A percentile compares a stretch with the other conserved stretches of the same genome.
phyloP scores from a whole-genome alignment of 805 yeast genomes.

The Saccharomycopsis sp. region DNA sequence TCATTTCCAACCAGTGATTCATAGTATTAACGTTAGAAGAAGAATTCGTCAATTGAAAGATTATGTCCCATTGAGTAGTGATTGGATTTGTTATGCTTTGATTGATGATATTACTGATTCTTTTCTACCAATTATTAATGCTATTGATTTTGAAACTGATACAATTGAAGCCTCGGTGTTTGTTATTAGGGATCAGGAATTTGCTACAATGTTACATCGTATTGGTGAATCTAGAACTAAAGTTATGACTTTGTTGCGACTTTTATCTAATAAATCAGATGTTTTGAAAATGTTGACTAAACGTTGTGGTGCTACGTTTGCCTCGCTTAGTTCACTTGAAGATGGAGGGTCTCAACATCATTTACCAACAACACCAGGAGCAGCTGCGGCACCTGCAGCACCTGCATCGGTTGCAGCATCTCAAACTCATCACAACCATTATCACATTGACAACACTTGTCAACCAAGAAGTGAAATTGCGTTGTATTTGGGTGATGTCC shows the following conservation, averaged over 20 bases:
- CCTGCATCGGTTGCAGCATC: background rate
- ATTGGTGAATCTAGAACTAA: slow-evolving; percentile 87
- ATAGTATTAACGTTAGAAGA: slow-evolving; percentile 54
- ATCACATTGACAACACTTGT: slow-evolving; percentile 22
- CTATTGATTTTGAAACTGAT: slow-evolving; percentile 56
- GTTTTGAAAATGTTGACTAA: slow-evolving; percentile 95
- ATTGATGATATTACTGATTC: slow-evolving; percentile 62
- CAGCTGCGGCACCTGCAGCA: background rate
- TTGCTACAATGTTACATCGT: slow-evolving; percentile 65
- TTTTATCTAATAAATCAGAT: slow-evolving; percentile 90
- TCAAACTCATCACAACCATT: slow-evolving; percentile 1
- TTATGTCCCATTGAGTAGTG: slow-evolving; percentile 51
- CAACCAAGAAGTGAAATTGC: slow-evolving; percentile 90
- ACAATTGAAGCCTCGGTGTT: slow-evolving; percentile 77
- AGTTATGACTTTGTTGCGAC: slow-evolving; percentile 87
- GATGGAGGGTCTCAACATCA: background rate
- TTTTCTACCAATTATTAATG: slow-evolving; percentile 54
- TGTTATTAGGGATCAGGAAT: slow-evolving; percentile 66
- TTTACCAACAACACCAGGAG: background rate
- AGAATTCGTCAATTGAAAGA: slow-evolving; percentile 58
- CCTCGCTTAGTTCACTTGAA: background rate
- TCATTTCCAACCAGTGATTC: slow-evolving; percentile 56
- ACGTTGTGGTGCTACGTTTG: slow-evolving; percentile 65
- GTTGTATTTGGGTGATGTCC: slow-evolving; percentile 87
- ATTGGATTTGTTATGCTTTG: slow-evolving; percentile 61